Conservation (phyloP, 352 stramenopile genomes). For the Pythium phragmitis region DNA sequence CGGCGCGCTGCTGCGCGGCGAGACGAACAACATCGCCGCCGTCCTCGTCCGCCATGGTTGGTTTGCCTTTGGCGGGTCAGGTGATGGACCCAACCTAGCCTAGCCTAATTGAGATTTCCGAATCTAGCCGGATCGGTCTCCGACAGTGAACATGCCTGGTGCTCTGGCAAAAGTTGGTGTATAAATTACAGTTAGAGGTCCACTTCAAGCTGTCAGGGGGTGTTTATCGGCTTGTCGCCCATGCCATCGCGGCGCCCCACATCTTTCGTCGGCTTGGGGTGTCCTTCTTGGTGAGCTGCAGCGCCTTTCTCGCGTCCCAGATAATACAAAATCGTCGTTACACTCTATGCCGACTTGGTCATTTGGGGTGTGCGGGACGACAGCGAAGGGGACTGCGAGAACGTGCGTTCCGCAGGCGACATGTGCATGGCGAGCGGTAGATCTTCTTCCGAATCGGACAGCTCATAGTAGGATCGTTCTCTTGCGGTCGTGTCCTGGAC, state of each 20-base stretch:
- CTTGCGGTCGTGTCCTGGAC: conserved; percentile 43
- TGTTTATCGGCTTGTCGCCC: no score
- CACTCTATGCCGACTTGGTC: conserved; percentile 16
- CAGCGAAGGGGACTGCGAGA: conserved; percentile 21
- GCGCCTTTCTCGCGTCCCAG: background rate
- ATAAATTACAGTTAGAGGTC: conserved; percentile 1
- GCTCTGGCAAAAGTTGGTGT: background rate
- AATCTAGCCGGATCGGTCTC: background rate
- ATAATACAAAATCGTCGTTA: background rate
- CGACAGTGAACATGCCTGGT: background rate
- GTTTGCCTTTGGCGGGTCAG: background rate
- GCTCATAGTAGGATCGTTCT: conserved; percentile 52
- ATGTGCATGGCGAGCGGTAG: conserved; percentile 66
- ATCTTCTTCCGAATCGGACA: conserved; percentile 72
- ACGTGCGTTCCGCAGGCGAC: conserved; percentile 45
- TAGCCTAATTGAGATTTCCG: background rate
- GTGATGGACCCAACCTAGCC: conserved; percentile 2
- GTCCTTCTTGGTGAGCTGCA: background rate
- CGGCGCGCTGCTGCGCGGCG: conserved; percentile 34
- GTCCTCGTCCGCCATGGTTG: conserved; percentile 4
- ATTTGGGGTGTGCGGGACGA: background rate
- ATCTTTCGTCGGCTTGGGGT: background rate
- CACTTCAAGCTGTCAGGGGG: no score
- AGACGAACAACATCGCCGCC: conserved; percentile 26
- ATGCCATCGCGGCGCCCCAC: no score